Percentiles rank a stretch among this genome's conserved stretches.
Evolutionary conservation across 2,329 filamentous ascomycete genomes (phyloP).

Genomic region (Huntiella omanensis): DNA sequence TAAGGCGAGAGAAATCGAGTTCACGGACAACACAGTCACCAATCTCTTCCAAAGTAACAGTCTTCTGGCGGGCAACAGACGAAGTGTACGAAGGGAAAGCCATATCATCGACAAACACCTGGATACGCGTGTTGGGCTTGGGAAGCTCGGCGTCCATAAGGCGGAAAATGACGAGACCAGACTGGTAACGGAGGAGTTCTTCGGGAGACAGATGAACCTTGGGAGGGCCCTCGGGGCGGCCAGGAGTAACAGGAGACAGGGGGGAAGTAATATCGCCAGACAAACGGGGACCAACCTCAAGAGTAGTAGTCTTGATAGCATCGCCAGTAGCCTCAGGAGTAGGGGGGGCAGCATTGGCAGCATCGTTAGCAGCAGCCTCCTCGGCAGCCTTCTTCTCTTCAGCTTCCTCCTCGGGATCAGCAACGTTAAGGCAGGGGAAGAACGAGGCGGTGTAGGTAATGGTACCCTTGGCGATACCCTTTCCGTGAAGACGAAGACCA

Average conservation of each 20-base stretch:
- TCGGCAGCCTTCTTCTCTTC: slow-evolving; percentile 32
- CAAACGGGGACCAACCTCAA: slow-evolving; percentile 5
- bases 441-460: slow-evolving; percentile 74
- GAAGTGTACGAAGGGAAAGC: slow-evolving; percentile 77
- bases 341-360: slow-evolving; percentile 15
- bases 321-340: slow-evolving; percentile 6
- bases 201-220: slow-evolving; percentile 65
- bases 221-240: slow-evolving; percentile 34
- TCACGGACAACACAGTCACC: slow-evolving; percentile 93
- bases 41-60: slow-evolving; percentile 69
- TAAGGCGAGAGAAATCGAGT: slow-evolving; percentile 88
- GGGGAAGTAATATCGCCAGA: slow-evolving; percentile 16
- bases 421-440: slow-evolving; percentile 72
- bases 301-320: slow-evolving; percentile 14
- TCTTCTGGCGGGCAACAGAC: slow-evolving; percentile 49
- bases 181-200: slow-evolving; percentile 71
- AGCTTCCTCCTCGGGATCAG: slow-evolving; percentile 76
- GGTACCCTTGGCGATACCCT: slow-evolving; percentile 56
- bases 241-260: slow-evolving; percentile 18
- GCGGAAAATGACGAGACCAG: slow-evolving; percentile 84
- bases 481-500: slow-evolving; percentile 54
- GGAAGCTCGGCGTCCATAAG: slow-evolving; percentile 77
- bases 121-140: slow-evolving; percentile 55
- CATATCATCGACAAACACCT: slow-evolving; percentile 89
- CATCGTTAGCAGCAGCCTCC: slow-evolving; percentile 19